phyloP scores from a whole-genome alignment of 495 filamentous ascomycete species.

The Talaromyces stipitatus region DNA sequence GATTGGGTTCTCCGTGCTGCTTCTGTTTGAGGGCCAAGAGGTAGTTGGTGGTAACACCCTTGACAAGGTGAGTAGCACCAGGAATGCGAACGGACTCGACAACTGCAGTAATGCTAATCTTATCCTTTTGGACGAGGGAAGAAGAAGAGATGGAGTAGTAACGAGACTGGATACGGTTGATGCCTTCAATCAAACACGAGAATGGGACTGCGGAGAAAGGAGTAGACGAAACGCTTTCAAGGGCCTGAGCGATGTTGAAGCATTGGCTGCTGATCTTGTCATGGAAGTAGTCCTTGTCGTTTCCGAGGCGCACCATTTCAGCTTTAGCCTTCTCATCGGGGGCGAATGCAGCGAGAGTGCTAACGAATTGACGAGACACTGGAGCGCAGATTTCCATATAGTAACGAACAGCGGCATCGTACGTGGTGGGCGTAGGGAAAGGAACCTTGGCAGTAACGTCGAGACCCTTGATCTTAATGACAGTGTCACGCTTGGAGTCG shows the following conservation, averaged over 20 bases:
- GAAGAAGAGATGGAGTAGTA: constrained; percentile 99
- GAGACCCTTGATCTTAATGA: constrained; percentile 85
- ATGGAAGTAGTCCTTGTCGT: constrained; percentile 94
- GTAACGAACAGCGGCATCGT: constrained; percentile 88
- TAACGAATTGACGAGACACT: constrained; percentile 92
- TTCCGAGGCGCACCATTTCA: constrained; percentile 81
- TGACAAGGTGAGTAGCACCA: constrained; percentile 72
- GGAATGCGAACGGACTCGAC: constrained; percentile 78
- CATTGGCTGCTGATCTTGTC: constrained; percentile 74
- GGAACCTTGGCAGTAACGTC: constrained; percentile 96
- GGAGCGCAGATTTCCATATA: constrained; percentile 96
- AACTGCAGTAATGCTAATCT: constrained; percentile 90
- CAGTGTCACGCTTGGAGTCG: constrained; percentile 64
- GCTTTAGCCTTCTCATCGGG: constrained; percentile 76
- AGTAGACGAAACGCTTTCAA: constrained; percentile 67
- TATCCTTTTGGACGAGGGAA: constrained; percentile 85
- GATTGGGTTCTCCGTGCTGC: constrained; percentile 83
- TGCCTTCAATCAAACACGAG: constrained; percentile 86
- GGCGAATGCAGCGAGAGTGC: constrained; percentile 80
- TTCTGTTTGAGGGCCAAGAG: constrained; percentile 93
- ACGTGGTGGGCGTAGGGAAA: constrained; percentile 95
- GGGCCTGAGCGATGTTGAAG: constrained; percentile 83
- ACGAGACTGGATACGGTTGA: constrained; percentile 91
- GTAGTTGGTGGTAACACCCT: constrained; percentile 96
- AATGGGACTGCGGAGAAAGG: constrained; percentile 83